Base-by-base conservation (phyloP, 2,329 filamentous ascomycete species). In the Exserohilum turcica region DNA sequence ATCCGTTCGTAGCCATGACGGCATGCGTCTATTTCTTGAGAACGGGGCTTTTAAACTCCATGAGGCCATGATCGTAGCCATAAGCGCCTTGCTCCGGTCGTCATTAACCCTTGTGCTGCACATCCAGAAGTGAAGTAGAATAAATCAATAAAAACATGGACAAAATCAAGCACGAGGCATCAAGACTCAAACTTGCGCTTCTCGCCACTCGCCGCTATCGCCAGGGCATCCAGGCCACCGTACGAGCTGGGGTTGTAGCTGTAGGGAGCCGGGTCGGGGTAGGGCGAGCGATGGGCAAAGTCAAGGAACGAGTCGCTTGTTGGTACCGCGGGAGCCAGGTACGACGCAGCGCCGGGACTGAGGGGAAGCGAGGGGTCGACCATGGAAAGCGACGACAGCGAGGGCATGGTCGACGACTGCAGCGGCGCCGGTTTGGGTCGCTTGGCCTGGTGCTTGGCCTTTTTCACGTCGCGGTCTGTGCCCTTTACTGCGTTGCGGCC, bases 401-500 rank as follows among this genome's bases (percentile, higher is more conserved):
- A 56, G 7, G 58, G 55, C 15, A 51, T 62, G 13, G 62, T 57
- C 2, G 64, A 65, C 2, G 64, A 65, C 48, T 73, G 70, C 19
- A 74, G 53, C 6, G 70, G 71, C 8, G 68, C 61, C 3, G 67
- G 66, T 50, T 65, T 73, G 8, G 73, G 70, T n/a, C 70, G 63
- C 53, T 70, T 71, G 3, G 63, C 59, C 47, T 67, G 70, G 29
- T 60, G 56, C 56, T 74, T 75, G n/a, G 66, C 59, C 52, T 73
- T 76, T 44, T 76, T 75, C 18, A 70, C 61, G n/a, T 71, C 69
- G 31, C 68, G 65, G 7, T 76, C 73, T 24, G 42, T 58, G 39
- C 56, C 57, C 50, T 75, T 75, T 19, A 61, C 54, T 1, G 75
- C 69, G 42, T 74, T 77, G 46, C 79, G 78, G 4, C 78, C 79